These are phyloP conservation scores for Aspergillus melleus DNA, from an alignment of 2,329 filamentous ascomycete species.

Conservation along the genomic window DNA sequence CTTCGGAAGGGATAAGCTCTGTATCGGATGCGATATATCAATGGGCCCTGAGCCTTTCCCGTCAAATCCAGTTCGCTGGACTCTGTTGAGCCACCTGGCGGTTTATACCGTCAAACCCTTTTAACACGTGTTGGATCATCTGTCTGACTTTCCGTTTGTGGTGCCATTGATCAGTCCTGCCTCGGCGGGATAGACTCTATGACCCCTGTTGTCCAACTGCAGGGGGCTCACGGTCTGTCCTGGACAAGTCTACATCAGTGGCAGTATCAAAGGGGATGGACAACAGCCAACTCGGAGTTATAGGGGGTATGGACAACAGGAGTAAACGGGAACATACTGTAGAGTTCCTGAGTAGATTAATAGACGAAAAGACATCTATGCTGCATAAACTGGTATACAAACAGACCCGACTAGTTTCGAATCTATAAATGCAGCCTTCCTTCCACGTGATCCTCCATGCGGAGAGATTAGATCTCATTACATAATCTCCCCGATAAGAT, in stretches of 20 bases:
- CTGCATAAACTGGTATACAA: too few relatives aligned
- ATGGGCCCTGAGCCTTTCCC: constrained; percentile 22
- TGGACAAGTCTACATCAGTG: neutral
- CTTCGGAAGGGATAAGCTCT: constrained; percentile 46
- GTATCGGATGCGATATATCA: constrained; percentile 55
- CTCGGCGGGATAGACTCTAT: neutral
- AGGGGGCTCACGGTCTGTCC: neutral
- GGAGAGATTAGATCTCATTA: neutral
- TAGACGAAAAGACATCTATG: too few relatives aligned
- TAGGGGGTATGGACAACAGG: neutral
- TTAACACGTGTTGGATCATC: neutral
- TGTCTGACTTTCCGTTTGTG: neutral
- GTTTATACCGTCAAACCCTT: neutral
- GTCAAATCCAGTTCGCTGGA: constrained; percentile 14
- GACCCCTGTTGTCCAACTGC: neutral
- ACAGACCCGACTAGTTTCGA: too few relatives aligned
- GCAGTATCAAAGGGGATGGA: neutral
- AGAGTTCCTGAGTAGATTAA: neutral
- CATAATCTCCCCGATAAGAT: neutral
- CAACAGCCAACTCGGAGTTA: neutral
- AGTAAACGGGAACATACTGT: neutral
- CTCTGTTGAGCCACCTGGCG: constrained; percentile 7
- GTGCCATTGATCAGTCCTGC: neutral
- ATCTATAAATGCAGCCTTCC: too few relatives aligned
- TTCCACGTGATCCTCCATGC: too few relatives aligned